phyloP scores from a whole-genome alignment of 139 green algal genomes.

The Trebouxia sp. region DNA sequence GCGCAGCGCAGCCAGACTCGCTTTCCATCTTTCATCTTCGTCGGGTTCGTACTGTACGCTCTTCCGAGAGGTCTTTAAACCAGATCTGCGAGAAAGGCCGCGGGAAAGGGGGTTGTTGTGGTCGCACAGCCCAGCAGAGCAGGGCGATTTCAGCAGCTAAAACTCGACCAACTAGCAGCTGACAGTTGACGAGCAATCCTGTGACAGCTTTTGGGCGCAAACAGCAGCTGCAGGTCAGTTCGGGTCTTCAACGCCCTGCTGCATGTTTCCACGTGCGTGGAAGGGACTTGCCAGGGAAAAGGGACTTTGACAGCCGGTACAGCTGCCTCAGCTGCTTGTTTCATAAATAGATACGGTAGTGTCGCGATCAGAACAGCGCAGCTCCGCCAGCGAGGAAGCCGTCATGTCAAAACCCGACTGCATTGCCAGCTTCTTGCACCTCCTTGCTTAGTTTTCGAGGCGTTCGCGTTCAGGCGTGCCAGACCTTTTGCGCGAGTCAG shows the following conservation, averaged over 20 bases:
- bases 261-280: background rate
- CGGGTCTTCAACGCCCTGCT: background rate
- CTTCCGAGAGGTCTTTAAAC: too few relatives aligned
- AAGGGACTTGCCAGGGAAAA: background rate
- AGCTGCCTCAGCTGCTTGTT: too few relatives aligned
- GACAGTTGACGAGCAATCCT: too few relatives aligned
- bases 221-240: constrained; percentile 7
- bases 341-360: too few relatives aligned
- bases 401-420: background rate
- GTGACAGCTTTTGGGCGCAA: too few relatives aligned
- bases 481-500: too few relatives aligned
- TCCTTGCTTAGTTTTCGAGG: background rate
- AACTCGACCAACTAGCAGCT: too few relatives aligned
- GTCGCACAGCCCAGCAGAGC: background rate
- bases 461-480: background rate
- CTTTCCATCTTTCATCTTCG: too few relatives aligned
- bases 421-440: constrained; percentile 16
- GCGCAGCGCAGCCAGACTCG: background rate
- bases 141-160: background rate
- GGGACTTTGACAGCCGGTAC: too few relatives aligned
- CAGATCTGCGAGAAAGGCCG: constrained; percentile 2
- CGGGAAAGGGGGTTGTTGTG: background rate
- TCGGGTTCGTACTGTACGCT: too few relatives aligned
- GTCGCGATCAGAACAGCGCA: too few relatives aligned
- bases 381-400: background rate